These are phyloP conservation scores for Stentor coeruleus DNA, from an alignment of 73 alveolate species.

Conservation along the genomic window DNA sequence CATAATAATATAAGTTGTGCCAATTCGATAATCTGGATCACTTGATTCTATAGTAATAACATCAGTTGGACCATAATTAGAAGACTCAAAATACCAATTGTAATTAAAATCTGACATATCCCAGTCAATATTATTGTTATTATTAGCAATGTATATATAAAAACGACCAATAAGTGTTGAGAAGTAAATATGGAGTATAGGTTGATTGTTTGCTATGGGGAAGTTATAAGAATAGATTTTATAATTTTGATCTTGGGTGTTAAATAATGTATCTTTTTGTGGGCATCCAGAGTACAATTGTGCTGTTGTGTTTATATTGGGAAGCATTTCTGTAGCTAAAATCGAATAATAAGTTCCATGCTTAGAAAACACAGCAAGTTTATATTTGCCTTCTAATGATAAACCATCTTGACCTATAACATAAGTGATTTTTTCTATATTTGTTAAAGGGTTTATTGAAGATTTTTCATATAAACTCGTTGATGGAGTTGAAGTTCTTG, in stretches of 20 bases:
- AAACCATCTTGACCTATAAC: constrained; percentile 6
- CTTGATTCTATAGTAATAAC: background rate
- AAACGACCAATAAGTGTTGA: constrained; percentile 15
- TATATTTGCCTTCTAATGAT: background rate
- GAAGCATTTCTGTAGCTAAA: background rate
- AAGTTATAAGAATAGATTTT: background rate
- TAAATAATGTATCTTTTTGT: constrained; percentile 10
- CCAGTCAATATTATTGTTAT: background rate
- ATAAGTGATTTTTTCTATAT: background rate
- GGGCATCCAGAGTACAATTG: constrained; percentile 12
- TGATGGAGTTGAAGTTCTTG: background rate
- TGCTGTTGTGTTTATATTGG: constrained; percentile 11
- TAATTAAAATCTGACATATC: background rate
- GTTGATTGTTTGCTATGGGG: background rate
- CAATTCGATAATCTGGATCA: background rate
- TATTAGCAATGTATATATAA: constrained; percentile 9
- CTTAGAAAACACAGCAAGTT: background rate
- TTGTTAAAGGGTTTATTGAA: constrained; percentile 4
- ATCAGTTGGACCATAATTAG: background rate
- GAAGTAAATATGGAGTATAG: background rate
- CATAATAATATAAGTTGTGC: constrained; percentile 12
- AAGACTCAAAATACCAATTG: constrained; percentile 13
- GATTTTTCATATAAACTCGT: background rate
- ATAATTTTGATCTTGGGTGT: background rate
- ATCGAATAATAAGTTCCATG: background rate